Base-by-base conservation (phyloP, 257 asterid species). In the Nyctanthes arbortristis region DNA sequence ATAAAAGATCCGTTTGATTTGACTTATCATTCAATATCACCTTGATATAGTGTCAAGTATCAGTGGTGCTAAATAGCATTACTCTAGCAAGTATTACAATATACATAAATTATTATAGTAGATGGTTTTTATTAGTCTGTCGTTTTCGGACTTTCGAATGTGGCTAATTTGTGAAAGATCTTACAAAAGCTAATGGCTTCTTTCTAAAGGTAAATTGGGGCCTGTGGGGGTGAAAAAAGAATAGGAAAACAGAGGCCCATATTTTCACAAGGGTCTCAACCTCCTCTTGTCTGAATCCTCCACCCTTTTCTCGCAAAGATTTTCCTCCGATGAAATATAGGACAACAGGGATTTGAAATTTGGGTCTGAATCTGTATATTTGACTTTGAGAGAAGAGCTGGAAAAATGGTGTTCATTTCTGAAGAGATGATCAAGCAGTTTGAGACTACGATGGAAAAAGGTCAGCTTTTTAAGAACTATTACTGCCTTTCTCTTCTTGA, bases 371-470 rank as follows among this genome's bases (percentile, higher is more conserved):
- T 67, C 72, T 32, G 14, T 66, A 35, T 31, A 60, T 64, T 65
- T 71, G 70, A 32, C 74, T 63, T 61, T 64, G 22, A 61, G 73
- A 76, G 43, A 79, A 73, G 73, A 40, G 56, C 45, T 31, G 34
- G 43, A 43, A 34, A 57, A 63, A 87, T 89, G 95, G 91, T 73
- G 90, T 77, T 66, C 63, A 61, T 87, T 27, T 74, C 90, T 7
- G 96, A 89, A 70, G 98, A 89, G 35, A 82, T 81, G 87, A 86
- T 87, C 77, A 79, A 71, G 69, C 91, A 87, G 22, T 75, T 89
- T 55, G 87, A 80, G 33, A 66, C 75, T 67, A 71, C 72, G 72
- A 80, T 87, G 78, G 94, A 80, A 73, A 78, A 81, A 79, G 70
- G 98, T 88, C 67, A 6, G 83, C 66, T 71, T 66, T 20, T 43